Base-by-base conservation (phyloP, 495 filamentous ascomycete genomes). In the Chaetomidium leptoderma region DNA sequence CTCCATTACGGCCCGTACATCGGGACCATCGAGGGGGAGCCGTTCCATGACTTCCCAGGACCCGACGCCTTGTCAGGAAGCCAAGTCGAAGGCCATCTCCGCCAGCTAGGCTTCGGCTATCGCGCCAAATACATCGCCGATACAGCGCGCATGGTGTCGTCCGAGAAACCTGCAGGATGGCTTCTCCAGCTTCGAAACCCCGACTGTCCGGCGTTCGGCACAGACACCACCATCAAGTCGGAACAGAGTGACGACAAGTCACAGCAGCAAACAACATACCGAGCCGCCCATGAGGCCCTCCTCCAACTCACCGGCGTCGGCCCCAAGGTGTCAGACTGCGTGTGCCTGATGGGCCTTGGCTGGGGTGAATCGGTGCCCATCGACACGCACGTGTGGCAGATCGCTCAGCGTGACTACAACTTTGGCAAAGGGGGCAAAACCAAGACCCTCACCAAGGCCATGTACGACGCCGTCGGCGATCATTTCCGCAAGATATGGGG, bases 351-450 rank as follows among this genome's bases (percentile, higher is more conserved):
- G 90, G 95, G 93, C 13, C 75, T 99, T 6, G 92, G 92, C n/a
- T 97, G 95, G 91, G 85, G 87, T 7, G 93, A 97, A 69, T 83
- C 91, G 6, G 91, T 99, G 2, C 93, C 93, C 2, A 86, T 99
- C 29, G 93, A 99, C 72, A 99, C 93, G 4, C 93, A 99, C 78
- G 92, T 98, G 30, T 96, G 91, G 91, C 91, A 99, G 74, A 97
- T 99, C 59, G 93, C 93, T 1, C 90, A 92, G 66, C 78, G 93
- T 44, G 95, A 97, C 70, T 99, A 99, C 71, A 87, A 86, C 36
- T 96, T 97, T 56, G 89, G 89, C 3, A 93, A 89, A 30, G 67
- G 53, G 2, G 81, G 81, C 23, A 90, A 90, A 61, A 81, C 90
- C 61, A 92, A 91, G 63, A 91, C 88, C 30, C 76, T 99, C 55